phyloP scores from a whole-genome alignment of 1,284 basidiomycete genomes.

The Jaminaea rosea region DNA sequence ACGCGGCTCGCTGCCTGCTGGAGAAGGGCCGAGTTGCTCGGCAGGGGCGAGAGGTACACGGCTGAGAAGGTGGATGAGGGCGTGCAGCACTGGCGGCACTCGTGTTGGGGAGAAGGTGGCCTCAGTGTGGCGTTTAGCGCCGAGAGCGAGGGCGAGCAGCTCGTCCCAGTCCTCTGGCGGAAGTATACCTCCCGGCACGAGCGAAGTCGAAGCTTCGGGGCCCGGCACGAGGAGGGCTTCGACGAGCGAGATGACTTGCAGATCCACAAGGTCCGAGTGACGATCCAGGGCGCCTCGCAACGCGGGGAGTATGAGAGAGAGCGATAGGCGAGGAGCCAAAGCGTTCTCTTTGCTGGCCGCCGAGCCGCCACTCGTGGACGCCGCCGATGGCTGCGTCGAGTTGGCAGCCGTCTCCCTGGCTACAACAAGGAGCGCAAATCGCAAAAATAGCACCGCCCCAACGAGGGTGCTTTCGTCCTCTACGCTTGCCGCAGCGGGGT shows the following conservation, averaged over 20 bases:
- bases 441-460: conserved; percentile 39
- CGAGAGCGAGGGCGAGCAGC: conserved; percentile 28
- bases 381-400: conserved; percentile 9
- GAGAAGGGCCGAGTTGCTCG: not conserved
- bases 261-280: conserved; percentile 31
- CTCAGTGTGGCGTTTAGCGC: conserved; percentile 30
- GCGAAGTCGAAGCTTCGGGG: not conserved
- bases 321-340: conserved; percentile 23
- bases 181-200: conserved; percentile 5
- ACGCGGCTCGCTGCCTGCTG: not conserved
- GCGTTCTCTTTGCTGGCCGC: conserved; percentile 22
- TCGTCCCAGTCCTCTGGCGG: conserved; percentile 34
- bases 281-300: conserved; percentile 33
- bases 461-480: conserved; percentile 33
- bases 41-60: not conserved
- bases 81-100: not conserved
- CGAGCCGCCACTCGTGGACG: not conserved
- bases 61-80: conserved; percentile 2
- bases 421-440: conserved; percentile 22
- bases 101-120: too few species aligned
- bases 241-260: conserved; percentile 35
- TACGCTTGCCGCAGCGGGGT: not conserved
- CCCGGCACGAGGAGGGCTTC: conserved; percentile 22
- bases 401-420: conserved; percentile 23
- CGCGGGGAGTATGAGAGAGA: conserved; percentile 32